These are phyloP conservation scores for Cryptococcus wingfieldii DNA, from an alignment of 1,284 basidiomycete species.

Conservation along the genomic window DNA sequence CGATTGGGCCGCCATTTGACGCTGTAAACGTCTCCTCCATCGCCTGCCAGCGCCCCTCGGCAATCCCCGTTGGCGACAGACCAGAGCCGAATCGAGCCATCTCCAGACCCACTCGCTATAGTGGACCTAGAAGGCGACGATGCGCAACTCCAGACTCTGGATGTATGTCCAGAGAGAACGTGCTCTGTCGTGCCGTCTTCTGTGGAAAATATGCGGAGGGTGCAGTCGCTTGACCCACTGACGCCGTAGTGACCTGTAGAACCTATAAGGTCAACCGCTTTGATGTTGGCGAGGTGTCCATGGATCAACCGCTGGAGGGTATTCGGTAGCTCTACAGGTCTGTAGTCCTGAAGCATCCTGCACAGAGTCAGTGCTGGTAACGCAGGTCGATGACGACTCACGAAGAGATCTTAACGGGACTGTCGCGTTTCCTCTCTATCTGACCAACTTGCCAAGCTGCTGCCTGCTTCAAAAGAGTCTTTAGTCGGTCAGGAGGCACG, in stretches of 20 bases:
- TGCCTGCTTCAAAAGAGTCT: constrained; percentile 50
- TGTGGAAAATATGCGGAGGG: constrained; percentile 40
- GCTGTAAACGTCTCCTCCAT: constrained; percentile 51
- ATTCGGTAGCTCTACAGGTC: constrained; percentile 34
- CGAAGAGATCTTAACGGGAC: constrained; percentile 17
- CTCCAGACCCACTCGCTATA: constrained; percentile 49
- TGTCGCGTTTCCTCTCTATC: constrained; percentile 1
- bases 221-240: constrained; percentile 49
- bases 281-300: constrained; percentile 51
- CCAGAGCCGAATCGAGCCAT: constrained; percentile 52
- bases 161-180: constrained; percentile 46
- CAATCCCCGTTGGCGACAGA: constrained; percentile 27
- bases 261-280: constrained; percentile 50
- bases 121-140: constrained; percentile 28
- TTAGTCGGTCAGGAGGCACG: constrained; percentile 49
- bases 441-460: constrained; percentile 51
- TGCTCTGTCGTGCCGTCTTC: constrained; percentile 20
- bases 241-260: constrained; percentile 42
- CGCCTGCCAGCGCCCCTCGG: constrained; percentile 28
- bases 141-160: constrained; percentile 51
- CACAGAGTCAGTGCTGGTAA: not conserved
- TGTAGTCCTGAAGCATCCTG: constrained; percentile 42
- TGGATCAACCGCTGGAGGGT: constrained; percentile 29
- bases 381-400: constrained; percentile 7
- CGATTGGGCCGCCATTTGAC: constrained; percentile 49